Conservation (phyloP, 2,329 filamentous ascomycete genomes). For the Fusarium sp. region DNA sequence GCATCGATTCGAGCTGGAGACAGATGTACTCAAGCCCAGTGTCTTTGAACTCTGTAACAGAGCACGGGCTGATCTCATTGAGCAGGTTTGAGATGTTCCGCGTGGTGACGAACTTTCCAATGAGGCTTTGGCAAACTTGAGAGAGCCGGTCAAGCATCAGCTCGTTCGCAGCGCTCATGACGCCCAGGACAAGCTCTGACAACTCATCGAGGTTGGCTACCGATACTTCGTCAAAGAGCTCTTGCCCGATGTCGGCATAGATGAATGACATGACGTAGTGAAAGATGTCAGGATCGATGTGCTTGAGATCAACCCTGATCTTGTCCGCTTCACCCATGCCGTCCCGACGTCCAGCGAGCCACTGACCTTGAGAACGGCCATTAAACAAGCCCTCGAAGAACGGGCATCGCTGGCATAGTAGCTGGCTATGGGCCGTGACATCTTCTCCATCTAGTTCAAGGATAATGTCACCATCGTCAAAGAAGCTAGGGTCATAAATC, state of each 20-base stretch:
- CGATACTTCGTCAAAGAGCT: constrained; percentile 84
- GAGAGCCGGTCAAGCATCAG: constrained; percentile 93
- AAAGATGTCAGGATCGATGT: constrained; percentile 81
- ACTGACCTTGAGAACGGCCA: constrained; percentile 86
- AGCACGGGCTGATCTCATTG: constrained; percentile 87
- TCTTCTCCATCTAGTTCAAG: constrained; percentile 83
- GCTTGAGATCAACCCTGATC: constrained; percentile 83
- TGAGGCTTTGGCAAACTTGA: constrained; percentile 86
- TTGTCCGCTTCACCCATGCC: constrained; percentile 49
- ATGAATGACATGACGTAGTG: constrained; percentile 82
- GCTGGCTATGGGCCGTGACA: constrained; percentile 78
- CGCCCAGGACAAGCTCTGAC: constrained; percentile 88
- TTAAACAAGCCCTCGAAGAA: constrained; percentile 94
- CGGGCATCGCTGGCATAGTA: constrained; percentile 86
- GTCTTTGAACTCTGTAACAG: constrained; percentile 87
- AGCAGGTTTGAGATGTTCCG: constrained; percentile 88
- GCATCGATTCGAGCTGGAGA: constrained; percentile 88
- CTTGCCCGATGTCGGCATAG: constrained; percentile 84
- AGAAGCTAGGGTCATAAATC: constrained; percentile 75
- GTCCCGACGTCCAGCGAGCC: constrained; percentile 79
- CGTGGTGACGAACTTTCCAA: constrained; percentile 86
- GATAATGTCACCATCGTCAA: constrained; percentile 82
- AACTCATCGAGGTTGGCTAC: constrained; percentile 82
- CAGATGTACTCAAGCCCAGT: constrained; percentile 91
- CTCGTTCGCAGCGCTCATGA: constrained; percentile 91